Evolutionary conservation across 108 stramenopile genomes (phyloP), one percentile per base, ranked within the genome.

Genomic region (Licmophora abbreviata): DNA sequence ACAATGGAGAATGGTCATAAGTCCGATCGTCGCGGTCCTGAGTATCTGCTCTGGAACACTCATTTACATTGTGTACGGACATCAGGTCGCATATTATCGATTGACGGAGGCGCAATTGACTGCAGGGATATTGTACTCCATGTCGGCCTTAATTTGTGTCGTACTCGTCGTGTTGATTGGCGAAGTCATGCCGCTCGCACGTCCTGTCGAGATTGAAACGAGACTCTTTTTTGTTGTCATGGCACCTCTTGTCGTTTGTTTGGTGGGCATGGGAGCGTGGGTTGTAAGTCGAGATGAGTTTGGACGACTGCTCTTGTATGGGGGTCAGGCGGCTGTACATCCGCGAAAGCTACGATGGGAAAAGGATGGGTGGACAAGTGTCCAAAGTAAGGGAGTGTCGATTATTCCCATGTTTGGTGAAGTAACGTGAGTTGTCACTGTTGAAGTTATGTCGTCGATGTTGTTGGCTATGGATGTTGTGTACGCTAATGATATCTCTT

Each of bases 331-430:
- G 27, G 74, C 79, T 8, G 85, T 86, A 28, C 81, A 84, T 55
- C 89, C 89, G 0, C 73, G 54, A 52, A 74, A 50, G 50, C 48
- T 91, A 29, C 49, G 67, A 50, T 81, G 80, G 63, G 77, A 82
- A 58, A 31, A 54, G 45, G 51, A 76, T 29, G 89, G 89, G 45
- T 91, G 84, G 85, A 83, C 73, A 29, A 70, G 71, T 68, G 82
- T 90, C 11, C 79, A 76, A 59, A 79, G 77, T 52, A 76, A 62
- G 25, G 89, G 89, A n/a, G 73, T 82, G 3, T 66, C 69, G 5
- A 55, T 38, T 15, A 82, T 91, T 48, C 89, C 89, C 17, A 91
- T 91, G 89, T 86, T 91, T 77, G 89, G 89, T 29, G 89, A 91
- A 73, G 83, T 87, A 9, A 72, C 61, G 74, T 85, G 49, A 18